Evolutionary conservation across 2,329 filamentous ascomycete genomes (phyloP).

Genomic region (Talaromyces sp.): DNA sequence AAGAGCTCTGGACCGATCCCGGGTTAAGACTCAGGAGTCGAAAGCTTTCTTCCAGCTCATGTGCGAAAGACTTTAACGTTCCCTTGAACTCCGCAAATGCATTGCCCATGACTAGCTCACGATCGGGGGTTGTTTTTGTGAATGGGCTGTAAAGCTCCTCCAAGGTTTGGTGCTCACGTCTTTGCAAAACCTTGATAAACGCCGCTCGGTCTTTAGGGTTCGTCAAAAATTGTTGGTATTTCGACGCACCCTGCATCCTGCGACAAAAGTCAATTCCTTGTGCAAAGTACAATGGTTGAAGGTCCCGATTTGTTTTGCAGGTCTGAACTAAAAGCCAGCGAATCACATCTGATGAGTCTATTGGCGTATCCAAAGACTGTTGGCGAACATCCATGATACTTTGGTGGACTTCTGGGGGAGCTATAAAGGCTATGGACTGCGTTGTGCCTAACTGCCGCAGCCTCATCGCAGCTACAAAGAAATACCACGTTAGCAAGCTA

Average conservation of each 20-base stretch:
- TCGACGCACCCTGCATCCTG: constrained; percentile 45
- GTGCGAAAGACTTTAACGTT: constrained; percentile 21
- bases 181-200: constrained; percentile 43
- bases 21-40: constrained; percentile 38
- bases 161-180: constrained; percentile 53
- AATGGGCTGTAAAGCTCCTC: constrained; percentile 50
- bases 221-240: constrained; percentile 38
- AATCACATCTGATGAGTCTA: constrained; percentile 50
- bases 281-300: constrained; percentile 52
- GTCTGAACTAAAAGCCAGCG: constrained; percentile 61
- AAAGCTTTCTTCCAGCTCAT: background rate
- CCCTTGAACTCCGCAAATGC: constrained; percentile 25
- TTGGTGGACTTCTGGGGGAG: constrained; percentile 56
- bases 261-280: constrained; percentile 59
- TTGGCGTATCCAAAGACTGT: constrained; percentile 17
- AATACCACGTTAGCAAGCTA: background rate
- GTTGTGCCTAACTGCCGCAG: constrained; percentile 53
- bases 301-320: constrained; percentile 53
- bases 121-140: constrained; percentile 1
- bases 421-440: constrained; percentile 50
- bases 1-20: constrained; percentile 33
- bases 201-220: constrained; percentile 26
- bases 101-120: constrained; percentile 2
- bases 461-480: constrained; percentile 55
- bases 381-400: constrained; percentile 49